Percentiles rank a stretch among this genome's conserved stretches.
Evolutionary conservation across 257 asterid species (phyloP).

Genomic region (Nyctanthes arbortristis): DNA sequence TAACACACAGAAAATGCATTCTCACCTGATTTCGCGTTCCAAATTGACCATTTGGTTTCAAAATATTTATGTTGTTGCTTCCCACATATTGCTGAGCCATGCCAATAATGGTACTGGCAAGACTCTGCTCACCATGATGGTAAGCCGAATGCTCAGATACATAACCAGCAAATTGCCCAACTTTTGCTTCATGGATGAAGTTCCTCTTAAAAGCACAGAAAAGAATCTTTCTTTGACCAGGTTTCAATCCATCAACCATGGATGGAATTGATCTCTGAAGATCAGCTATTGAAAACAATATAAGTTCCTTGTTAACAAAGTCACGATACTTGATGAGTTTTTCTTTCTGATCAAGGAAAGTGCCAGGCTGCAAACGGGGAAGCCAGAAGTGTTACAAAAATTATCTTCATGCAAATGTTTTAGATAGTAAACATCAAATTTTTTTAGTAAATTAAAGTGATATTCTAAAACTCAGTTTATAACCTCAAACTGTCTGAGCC

Average conservation of each 20-base stretch:
- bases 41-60: slow-evolving; percentile 93
- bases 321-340: slow-evolving; percentile 74
- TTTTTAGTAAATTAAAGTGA: neutral
- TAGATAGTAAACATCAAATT: neutral
- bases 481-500: slow-evolving; percentile 97
- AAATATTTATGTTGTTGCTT: slow-evolving; percentile 90
- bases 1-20: neutral
- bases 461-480: slow-evolving; percentile 2
- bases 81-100: slow-evolving; percentile 97
- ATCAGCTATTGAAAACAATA: slow-evolving; percentile 90
- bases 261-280: slow-evolving; percentile 98
- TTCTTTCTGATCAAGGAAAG: slow-evolving; percentile 73
- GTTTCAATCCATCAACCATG: slow-evolving; percentile 97
- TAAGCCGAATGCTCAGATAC: slow-evolving; percentile 99
- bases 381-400: neutral
- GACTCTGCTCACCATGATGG: slow-evolving; percentile 98
- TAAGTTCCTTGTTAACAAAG: slow-evolving; percentile 93
- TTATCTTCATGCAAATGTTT: neutral
- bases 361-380: slow-evolving; percentile 75
- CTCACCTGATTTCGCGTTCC: slow-evolving; percentile 89
- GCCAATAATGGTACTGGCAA: slow-evolving; percentile 88
- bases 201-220: slow-evolving; percentile 93
- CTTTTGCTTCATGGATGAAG: slow-evolving; percentile 80
- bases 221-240: slow-evolving; percentile 96
- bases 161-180: slow-evolving; percentile 93